These are phyloP conservation scores for Coemansia sp. DNA, from an alignment of 192 early-diverging fungal genomes.

Conservation along the genomic window DNA sequence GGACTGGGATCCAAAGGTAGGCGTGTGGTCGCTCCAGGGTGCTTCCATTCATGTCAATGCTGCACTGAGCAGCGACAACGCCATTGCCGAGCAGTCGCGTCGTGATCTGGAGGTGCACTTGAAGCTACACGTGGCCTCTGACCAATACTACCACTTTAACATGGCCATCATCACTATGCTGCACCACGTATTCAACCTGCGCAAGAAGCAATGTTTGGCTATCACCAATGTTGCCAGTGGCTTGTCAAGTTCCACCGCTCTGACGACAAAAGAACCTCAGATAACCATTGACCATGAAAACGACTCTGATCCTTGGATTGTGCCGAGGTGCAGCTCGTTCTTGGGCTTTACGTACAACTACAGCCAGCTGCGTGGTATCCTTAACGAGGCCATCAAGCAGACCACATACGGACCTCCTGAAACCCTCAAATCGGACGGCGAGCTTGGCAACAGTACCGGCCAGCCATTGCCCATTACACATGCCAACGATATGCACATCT, in stretches of 20 bases:
- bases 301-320: constrained; percentile 49
- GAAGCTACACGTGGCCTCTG: constrained; percentile 45
- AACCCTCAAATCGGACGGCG: constrained; percentile 6
- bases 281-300: constrained; percentile 27
- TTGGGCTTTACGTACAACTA: constrained; percentile 46
- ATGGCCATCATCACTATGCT: constrained; percentile 53
- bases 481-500: not conserved
- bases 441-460: not conserved
- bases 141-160: constrained; percentile 52
- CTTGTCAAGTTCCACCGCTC: not conserved
- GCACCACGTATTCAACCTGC: constrained; percentile 47
- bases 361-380: constrained; percentile 36
- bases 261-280: not conserved
- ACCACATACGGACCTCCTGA: constrained; percentile 50
- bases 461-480: not conserved
- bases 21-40: constrained; percentile 51
- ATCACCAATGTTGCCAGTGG: not conserved
- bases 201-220: constrained; percentile 40
- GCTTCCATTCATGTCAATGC: constrained; percentile 49
- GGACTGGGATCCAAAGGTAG: constrained; percentile 48
- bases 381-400: constrained; percentile 47
- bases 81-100: constrained; percentile 39
- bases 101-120: constrained; percentile 45
- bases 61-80: constrained; percentile 29
- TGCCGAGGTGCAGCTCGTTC: constrained; percentile 48